phyloP scores from a whole-genome alignment of 805 yeast genomes.

The Scheffersomyces coipomensis region DNA sequence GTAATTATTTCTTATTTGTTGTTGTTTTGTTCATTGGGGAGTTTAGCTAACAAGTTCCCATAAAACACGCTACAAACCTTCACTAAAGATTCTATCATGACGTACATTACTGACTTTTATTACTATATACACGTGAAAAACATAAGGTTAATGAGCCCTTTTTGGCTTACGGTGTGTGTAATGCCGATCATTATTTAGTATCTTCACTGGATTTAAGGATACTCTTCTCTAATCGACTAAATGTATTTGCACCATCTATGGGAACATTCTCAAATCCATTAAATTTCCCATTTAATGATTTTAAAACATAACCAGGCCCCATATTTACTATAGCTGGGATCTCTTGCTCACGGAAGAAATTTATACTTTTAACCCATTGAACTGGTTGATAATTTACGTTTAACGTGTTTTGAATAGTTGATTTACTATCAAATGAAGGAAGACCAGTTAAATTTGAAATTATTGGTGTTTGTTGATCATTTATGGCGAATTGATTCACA shows the following conservation, averaged over 20 bases:
- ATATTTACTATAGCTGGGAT: constrained; percentile 24
- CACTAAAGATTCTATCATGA: no score
- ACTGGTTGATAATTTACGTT: constrained; percentile 44
- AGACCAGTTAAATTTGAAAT: constrained; percentile 36
- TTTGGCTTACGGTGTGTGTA: no score
- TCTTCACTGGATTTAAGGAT: no score
- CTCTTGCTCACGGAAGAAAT: constrained; percentile 13
- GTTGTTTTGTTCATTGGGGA: no score
- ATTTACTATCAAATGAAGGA: constrained; percentile 15
- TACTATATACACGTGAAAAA: no score
- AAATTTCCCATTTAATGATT: constrained; percentile 17
- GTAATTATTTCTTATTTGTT: no score
- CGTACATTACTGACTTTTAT: no score
- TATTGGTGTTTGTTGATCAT: constrained; percentile 26
- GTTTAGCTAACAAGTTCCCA: no score
- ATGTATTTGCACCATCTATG: constrained; percentile 1
- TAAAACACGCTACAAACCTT: no score
- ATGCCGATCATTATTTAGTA: no score
- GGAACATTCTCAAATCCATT: not conserved
- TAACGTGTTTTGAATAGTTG: constrained; percentile 31
- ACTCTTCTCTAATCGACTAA: not conserved
- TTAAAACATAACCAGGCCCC: constrained; percentile 41
- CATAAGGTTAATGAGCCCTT: no score
- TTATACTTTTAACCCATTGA: constrained; percentile 37
- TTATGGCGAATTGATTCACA: not conserved